Base-by-base conservation (phyloP, 2,329 filamentous ascomycete genomes). In the Lachnellula arida region DNA sequence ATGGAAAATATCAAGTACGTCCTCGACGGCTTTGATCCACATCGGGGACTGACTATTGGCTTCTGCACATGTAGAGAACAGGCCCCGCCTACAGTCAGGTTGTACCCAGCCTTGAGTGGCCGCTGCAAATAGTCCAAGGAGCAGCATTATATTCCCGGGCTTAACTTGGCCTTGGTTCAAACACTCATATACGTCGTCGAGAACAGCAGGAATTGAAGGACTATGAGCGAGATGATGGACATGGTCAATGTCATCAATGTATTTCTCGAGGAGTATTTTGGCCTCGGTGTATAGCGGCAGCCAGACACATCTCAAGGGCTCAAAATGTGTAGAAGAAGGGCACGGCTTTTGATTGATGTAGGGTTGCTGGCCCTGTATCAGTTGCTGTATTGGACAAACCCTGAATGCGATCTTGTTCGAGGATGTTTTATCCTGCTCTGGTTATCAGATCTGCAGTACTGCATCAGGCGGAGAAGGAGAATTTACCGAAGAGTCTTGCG, bases 1-100 rank as follows among this genome's bases (percentile, higher is more conserved):
- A 54, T 65, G 63, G 14, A 67, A 63, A 49, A 68, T 67, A 39
- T 73, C 67, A 3, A 73, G 54, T 5, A 73, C 43, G 25, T 73
- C 70, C 39, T 71, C 60, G 4, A 66, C 55, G 34, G 65, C 58
- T 54, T 65, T 68, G 40, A 69, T 57, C 71, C 71, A 74, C 8
- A 57, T 42, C 1, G 59, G 47, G 1, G 68, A 60, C 56, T 71
- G 68, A 1, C 40, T 52, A 52, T 67, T 65, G 17, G 71, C 70
- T 44, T 68, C 65, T 46, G 60, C n/a, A 19, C 15, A 28, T 8
- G 54, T 52, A 48, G 53, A 35, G 53, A 61, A 61, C 2, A 61
- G 22, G 17, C 39, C 55, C 46, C 37, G 23, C 4, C 42, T 39
- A 37, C 46, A 50, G 49, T 61, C 59, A 6, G 23, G 14, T 14